Evolutionary conservation across 345 rosid genomes (phyloP).

Genomic region (Citrus reticulata): DNA sequence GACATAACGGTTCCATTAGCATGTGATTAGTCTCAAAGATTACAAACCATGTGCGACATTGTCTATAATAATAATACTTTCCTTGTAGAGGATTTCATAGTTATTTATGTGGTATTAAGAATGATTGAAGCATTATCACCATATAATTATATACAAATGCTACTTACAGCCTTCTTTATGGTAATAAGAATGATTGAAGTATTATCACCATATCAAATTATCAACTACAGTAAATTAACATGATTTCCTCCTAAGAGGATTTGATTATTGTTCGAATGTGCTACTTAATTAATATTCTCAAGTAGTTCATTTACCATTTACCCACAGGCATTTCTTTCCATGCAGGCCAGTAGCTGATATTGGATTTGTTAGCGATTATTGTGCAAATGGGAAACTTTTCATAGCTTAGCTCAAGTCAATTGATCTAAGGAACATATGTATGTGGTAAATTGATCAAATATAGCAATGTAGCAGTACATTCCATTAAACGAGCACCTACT

Average conservation of each 20-base stretch:
- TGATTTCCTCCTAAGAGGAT: not conserved
- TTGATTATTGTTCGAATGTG: not conserved
- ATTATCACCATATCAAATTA: too few species aligned
- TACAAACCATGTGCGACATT: not conserved
- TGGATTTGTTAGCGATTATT: not conserved
- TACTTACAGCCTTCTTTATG: not conserved
- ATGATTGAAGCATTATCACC: too few species aligned
- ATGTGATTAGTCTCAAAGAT: not conserved
- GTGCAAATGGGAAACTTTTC: not conserved
- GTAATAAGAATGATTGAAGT: not conserved
- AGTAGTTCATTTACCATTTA: not conserved
- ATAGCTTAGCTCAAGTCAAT: not conserved
- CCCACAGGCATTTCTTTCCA: too few species aligned
- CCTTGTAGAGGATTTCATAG: not conserved
- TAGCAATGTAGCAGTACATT: not conserved
- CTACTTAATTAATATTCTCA: not conserved
- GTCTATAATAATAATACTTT: not conserved
- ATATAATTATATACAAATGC: too few species aligned
- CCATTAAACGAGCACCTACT: too few species aligned
- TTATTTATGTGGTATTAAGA: too few species aligned
- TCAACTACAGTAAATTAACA: not conserved
- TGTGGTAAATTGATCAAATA: not conserved
- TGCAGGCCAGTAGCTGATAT: not conserved
- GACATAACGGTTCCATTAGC: not conserved
- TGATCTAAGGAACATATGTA: not conserved